Evolutionary conservation across 163 green algal species (phyloP), one percentile per base, ranked within the genome.

Genomic region (Chloromonas sp.): DNA sequence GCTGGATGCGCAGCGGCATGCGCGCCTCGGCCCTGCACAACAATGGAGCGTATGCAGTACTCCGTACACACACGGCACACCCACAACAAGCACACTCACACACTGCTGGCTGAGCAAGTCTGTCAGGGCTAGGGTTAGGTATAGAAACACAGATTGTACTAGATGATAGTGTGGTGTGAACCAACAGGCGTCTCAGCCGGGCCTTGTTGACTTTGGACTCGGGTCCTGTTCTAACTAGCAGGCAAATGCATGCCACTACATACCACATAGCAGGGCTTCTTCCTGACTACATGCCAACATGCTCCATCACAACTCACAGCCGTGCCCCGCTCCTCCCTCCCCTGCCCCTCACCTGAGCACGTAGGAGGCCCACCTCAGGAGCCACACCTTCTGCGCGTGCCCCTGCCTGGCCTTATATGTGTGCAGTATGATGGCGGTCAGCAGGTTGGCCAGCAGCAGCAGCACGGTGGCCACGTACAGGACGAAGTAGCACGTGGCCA

Each of bases 401-500:
- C 14, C 60, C 78, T 86, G 84, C 0, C 74, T 76, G 2, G 58
- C 79, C 15, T 60, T 60, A 14, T 76, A 90, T 2, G 85, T 88
- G 70, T 82, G 84, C 59, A 92, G 66, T 57, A 93, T 86, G 82
- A 92, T 90, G 57, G 89, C 88, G 58, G 82, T 89, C 36, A 92
- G 85, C n/a, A 92, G 66, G 78, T 91, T 92, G 36, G 86, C 3
- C 58, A 92, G 89, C 84, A 93, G 87, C 70, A 92, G 82, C 76
- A 92, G 61, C 62, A 89, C 83, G 0, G 87, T 81, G 11, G 71
- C 86, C 57, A 93, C 78, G 83, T 93, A 93, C 70, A 88, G 14
- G 14, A 93, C 59, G 77, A 91, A 93, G 84, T 90, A 91, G 36
- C 90, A 86, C 57, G 89, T 92, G 71, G 87, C 90, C 59, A 93